Evolutionary conservation across 2,329 filamentous ascomycete genomes (phyloP).

Genomic region (Trichophyton benhamiae): DNA sequence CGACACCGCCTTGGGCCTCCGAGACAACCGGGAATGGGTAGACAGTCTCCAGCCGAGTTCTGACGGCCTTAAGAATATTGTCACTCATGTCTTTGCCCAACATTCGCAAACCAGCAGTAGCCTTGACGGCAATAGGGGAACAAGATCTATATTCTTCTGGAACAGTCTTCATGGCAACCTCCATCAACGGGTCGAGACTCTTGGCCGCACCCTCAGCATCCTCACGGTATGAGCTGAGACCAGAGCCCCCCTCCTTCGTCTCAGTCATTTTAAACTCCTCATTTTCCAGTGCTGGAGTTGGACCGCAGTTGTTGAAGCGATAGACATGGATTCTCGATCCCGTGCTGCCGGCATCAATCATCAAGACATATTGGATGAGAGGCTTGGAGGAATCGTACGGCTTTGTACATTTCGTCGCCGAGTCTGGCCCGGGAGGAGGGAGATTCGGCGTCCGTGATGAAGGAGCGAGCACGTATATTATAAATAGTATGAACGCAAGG

Average conservation of each 20-base stretch:
- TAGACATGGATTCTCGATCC: constrained; percentile 97
- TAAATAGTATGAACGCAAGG: constrained; percentile 44
- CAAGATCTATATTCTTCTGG: constrained; percentile 84
- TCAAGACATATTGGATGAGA: constrained; percentile 91
- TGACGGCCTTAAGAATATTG: constrained; percentile 74
- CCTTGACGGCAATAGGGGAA: constrained; percentile 92
- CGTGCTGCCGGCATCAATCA: constrained; percentile 97
- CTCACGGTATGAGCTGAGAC: constrained; percentile 72
- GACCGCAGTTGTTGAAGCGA: constrained; percentile 96
- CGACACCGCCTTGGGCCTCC: constrained; percentile 70
- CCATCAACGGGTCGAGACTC: constrained; percentile 77
- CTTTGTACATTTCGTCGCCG: constrained; percentile 61
- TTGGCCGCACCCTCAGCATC: constrained; percentile 80
- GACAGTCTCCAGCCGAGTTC: constrained; percentile 66
- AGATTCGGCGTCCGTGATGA: constrained; percentile 18
- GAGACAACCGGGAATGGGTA: constrained; percentile 94
- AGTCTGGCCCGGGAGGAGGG: background rate
- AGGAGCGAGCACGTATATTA: constrained; percentile 44
- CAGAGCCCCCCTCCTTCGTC: constrained; percentile 65
- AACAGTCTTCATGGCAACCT: constrained; percentile 70
- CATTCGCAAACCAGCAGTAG: constrained; percentile 83
- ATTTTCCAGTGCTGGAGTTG: constrained; percentile 84
- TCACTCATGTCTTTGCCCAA: constrained; percentile 69
- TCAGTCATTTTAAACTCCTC: constrained; percentile 91
- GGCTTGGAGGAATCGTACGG: constrained; percentile 81